Evolutionary conservation across 129 eudicot genomes (phyloP).

Genomic region (Mikania micrantha): DNA sequence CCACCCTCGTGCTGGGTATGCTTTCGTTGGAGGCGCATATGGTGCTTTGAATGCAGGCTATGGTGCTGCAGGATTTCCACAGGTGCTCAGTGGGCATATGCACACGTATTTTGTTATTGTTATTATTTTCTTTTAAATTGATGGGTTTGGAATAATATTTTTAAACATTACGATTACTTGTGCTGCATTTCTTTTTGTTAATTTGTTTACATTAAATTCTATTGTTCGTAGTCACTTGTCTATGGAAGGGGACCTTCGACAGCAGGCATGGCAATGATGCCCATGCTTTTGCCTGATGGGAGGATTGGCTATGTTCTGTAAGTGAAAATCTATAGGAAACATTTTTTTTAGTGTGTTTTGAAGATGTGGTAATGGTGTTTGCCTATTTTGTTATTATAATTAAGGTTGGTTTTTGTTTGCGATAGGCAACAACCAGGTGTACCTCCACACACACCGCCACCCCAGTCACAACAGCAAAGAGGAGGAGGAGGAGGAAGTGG

Average conservation of each 20-base stretch:
- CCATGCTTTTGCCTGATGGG: conserved; percentile 97
- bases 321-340: conserved; percentile 21
- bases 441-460: conserved; percentile 58
- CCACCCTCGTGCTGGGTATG: conserved; percentile 78
- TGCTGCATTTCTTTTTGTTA: background rate
- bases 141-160: too few species aligned
- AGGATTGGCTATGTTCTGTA: conserved; percentile 92
- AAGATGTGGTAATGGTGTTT: background rate
- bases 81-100: conserved; percentile 36
- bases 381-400: background rate
- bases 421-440: conserved; percentile 81
- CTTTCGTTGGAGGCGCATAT: conserved; percentile 60
- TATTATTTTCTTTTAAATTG: background rate
- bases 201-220: background rate
- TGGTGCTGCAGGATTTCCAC: conserved; percentile 59
- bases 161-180: background rate
- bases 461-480: conserved; percentile 56
- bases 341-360: too few species aligned
- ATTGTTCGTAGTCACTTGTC: conserved; percentile 47
- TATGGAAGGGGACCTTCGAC: conserved; percentile 82
- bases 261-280: conserved; percentile 91
- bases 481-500: conserved; percentile 47
- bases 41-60: conserved; percentile 65
- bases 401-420: background rate
- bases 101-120: background rate